Percentiles rank a stretch among this genome's conserved stretches.
These are phyloP conservation scores for Trapa bicornis DNA, from an alignment of 345 rosid genomes.

Conservation along the genomic window DNA sequence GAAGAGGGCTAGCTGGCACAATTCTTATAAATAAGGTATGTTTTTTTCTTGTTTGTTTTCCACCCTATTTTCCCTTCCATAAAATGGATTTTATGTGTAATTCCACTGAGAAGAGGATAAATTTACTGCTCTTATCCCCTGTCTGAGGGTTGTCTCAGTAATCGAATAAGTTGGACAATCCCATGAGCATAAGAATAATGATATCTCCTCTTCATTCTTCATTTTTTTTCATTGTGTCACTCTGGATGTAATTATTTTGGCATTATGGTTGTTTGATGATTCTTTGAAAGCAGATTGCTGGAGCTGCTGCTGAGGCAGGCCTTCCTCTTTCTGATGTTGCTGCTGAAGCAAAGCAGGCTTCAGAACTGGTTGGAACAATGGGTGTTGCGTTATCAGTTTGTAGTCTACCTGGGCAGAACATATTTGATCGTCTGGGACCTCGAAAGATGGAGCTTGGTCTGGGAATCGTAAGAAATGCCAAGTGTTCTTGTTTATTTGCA, in stretches of 20 bases:
- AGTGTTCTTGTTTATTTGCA: not conserved
- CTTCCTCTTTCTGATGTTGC: conserved; percentile 72
- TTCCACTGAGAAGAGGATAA: not conserved
- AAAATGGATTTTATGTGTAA: not conserved
- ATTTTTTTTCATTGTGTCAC: not conserved
- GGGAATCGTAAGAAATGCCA: conserved; percentile 64
- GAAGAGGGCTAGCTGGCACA: conserved; percentile 96
- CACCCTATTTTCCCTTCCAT: not conserved
- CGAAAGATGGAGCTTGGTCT: conserved; percentile 96
- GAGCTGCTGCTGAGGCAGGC: conserved; percentile 92
- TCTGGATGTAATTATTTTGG: not conserved
- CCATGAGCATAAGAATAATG: not conserved
- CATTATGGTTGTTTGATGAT: conserved; percentile 5
- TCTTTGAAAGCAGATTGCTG: conserved; percentile 60
- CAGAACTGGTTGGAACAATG: conserved; percentile 93
- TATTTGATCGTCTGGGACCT: conserved; percentile 83
- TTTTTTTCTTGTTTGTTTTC: conserved; percentile 2
- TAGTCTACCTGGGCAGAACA: conserved; percentile 76
- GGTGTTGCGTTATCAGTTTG: conserved; percentile 91
- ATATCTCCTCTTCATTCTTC: not conserved
- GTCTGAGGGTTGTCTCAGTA: not conserved
- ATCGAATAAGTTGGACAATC: not conserved
- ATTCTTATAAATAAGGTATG: conserved; percentile 79
- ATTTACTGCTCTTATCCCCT: not conserved
- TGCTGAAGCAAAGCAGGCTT: conserved; percentile 72